Evolutionary conservation across 2,329 filamentous ascomycete genomes (phyloP).

Genomic region (Fusarium sp.): DNA sequence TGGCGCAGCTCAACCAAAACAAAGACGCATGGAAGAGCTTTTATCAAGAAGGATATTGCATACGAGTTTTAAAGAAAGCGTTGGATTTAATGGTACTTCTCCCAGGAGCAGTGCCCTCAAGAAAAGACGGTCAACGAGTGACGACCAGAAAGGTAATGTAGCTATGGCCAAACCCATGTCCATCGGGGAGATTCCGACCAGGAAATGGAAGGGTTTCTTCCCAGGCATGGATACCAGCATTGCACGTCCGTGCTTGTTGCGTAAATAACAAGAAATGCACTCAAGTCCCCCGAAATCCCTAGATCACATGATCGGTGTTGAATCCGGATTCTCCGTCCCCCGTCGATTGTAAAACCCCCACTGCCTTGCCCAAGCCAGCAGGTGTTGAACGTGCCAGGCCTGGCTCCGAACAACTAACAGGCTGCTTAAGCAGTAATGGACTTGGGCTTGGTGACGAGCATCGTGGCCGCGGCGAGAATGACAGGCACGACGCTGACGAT

Average conservation of each 20-base stretch:
- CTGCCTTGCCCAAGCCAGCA: slow-evolving; percentile 12
- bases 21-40: too few relatives aligned
- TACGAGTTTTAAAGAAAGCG: neutral
- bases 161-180: neutral
- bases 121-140: neutral
- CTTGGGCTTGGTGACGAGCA: slow-evolving; percentile 37
- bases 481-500: slow-evolving; percentile 77
- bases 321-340: neutral
- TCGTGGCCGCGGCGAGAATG: slow-evolving; percentile 56
- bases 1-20: too few relatives aligned
- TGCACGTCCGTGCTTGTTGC: neutral
- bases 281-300: neutral
- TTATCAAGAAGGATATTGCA: neutral
- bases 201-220: neutral
- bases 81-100: neutral
- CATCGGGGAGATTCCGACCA: neutral
- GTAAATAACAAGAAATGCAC: neutral
- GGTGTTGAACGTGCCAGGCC: slow-evolving; percentile 10
- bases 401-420: neutral
- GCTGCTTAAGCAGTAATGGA: neutral
- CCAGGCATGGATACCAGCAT: neutral
- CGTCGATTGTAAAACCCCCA: slow-evolving; percentile 4
- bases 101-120: neutral
- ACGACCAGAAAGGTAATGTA: neutral
- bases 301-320: slow-evolving; percentile 30